phyloP scores from a whole-genome alignment of 2,329 filamentous ascomycete species.

The Grosmannia huntii region DNA sequence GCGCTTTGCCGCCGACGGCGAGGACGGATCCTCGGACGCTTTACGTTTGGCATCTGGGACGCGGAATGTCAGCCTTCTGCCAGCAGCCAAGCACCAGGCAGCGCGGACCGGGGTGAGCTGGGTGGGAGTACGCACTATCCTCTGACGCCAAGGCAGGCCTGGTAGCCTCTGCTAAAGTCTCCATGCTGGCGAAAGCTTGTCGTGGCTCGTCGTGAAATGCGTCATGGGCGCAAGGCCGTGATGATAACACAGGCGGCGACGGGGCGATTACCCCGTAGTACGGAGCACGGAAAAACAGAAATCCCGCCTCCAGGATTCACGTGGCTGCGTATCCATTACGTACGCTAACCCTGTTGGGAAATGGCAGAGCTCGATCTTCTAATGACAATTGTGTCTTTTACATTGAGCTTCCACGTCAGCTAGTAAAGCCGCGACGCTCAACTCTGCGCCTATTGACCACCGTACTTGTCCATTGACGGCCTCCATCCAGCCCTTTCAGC shows the following conservation, averaged over 20 bases:
- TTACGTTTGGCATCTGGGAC: constrained; percentile 54
- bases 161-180: not conserved
- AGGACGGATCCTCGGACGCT: constrained; percentile 52
- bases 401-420: not conserved
- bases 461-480: not conserved
- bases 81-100: not conserved
- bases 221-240: not conserved
- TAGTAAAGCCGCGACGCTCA: not conserved
- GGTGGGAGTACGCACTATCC: not conserved
- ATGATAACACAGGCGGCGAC: not conserved
- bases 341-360: not conserved
- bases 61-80: not conserved
- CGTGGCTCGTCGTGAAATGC: not conserved
- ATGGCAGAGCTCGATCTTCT: not conserved
- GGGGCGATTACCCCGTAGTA: not conserved
- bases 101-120: not conserved
- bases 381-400: constrained; percentile 1
- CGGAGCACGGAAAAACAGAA: not conserved
- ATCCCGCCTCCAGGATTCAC: not conserved
- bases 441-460: not conserved
- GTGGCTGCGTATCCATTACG: not conserved
- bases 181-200: not conserved
- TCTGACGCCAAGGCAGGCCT: not conserved
- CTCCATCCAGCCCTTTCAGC: not conserved
- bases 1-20: constrained; percentile 51